phyloP scores from a whole-genome alignment of 108 stramenopile species.

The Nitzschia sp. region DNA sequence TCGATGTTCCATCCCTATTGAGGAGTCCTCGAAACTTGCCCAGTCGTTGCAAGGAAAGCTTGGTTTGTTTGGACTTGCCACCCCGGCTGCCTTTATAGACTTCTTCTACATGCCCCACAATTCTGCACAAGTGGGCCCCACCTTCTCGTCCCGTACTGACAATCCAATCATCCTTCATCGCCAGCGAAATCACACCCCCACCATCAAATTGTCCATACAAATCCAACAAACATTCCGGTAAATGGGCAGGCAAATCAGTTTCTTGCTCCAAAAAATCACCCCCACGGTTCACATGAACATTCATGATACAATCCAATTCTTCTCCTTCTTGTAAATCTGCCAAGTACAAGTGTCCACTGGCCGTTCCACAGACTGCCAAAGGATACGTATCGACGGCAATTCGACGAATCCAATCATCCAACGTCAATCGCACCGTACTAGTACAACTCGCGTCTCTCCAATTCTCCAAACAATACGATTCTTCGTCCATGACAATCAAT shows the following conservation, averaged over 20 bases:
- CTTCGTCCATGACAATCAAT: background rate
- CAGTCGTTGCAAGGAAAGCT: constrained; percentile 17
- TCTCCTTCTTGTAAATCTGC: constrained; percentile 58
- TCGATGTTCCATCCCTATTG: background rate
- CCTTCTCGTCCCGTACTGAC: constrained; percentile 65
- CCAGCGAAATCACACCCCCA: constrained; percentile 57
- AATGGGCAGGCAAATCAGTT: background rate
- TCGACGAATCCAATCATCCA: constrained; percentile 77
- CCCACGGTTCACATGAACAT: constrained; percentile 28
- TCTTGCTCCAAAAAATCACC: constrained; percentile 14
- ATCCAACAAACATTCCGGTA: constrained; percentile 1
- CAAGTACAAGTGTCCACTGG: constrained; percentile 57
- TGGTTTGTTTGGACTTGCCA: constrained; percentile 22
- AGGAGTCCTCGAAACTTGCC: constrained; percentile 30
- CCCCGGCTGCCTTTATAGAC: constrained; percentile 31
- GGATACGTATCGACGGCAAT: constrained; percentile 68
- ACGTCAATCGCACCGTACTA: constrained; percentile 25
- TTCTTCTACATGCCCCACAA: constrained; percentile 29
- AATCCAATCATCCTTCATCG: constrained; percentile 45
- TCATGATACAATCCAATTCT: constrained; percentile 39
- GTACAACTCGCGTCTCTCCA: constrained; percentile 40
- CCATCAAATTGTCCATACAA: constrained; percentile 64
- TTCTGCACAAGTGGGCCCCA: constrained; percentile 47
- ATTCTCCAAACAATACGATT: constrained; percentile 8
- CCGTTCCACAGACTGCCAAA: constrained; percentile 63